Evolutionary conservation across 371 early-diverging fungal genomes (phyloP), one percentile per base, ranked within the genome.

Genomic region (Actinomortierella ambigua): DNA sequence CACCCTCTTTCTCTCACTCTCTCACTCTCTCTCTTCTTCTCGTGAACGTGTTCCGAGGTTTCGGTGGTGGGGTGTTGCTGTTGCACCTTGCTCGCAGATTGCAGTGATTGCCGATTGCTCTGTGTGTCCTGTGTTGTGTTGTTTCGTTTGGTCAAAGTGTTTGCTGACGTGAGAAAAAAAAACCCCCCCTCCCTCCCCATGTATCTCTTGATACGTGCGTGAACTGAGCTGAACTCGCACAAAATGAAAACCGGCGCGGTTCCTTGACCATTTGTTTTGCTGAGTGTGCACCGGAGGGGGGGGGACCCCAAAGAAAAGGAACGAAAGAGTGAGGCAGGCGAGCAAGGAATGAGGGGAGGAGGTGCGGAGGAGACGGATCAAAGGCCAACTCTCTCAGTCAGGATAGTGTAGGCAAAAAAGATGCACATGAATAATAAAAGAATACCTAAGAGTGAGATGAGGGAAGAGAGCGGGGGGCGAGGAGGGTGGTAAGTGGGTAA

Each of bases 111-210:
- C 41, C 8, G 34, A 11, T 34, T 34, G 34, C 11, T 34, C 11
- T 34, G 34, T 11, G 34, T 34, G 34, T 34, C 7, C 34, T 34
- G 34, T 6, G 11, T 34, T 11, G 11, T 6, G 34, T 11, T 6
- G 11, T 11, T 34, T 4, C 34, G n/a, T n/a, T n/a, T n/a, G n/a
- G n/a, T n/a, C n/a, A n/a, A n/a, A 44, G 44, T 15, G 44, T 24
- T 17, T 18, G 48, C 48, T 48, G 48, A 9, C 24, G 48, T 24
- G 57, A 5, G 29, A 42, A 50, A 58, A 51, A 50, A 29, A 57
- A 27, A 18, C 24, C 23, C 48, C 48, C 13, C 43, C 23, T n/a
- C 23, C 42, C 42, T 40, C 17, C 54, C n/a, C n/a, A n/a, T 4
- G 34, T 34, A 34, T 34, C 34, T 34, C 34, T 34, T 34, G 34